Percentiles rank a stretch among this genome's conserved stretches.
These are phyloP conservation scores for Zoysia matrella DNA, from an alignment of 202 grass and related monocot species.

Conservation along the genomic window DNA sequence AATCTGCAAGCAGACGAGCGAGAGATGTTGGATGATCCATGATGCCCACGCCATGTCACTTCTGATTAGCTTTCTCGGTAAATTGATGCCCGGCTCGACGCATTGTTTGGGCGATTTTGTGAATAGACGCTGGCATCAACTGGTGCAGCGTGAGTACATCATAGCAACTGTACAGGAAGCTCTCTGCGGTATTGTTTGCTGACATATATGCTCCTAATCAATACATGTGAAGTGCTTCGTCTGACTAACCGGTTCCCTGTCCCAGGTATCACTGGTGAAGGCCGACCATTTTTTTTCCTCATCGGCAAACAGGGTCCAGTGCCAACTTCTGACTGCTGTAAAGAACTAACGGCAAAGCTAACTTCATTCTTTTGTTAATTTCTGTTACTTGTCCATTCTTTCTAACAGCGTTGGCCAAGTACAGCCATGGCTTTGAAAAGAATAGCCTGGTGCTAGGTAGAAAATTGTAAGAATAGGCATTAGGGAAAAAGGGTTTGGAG, in stretches of 20 bases:
- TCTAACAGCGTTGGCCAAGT: slow-evolving; percentile 57
- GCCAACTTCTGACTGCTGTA: slow-evolving; percentile 45
- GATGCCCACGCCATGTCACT: slow-evolving; percentile 15
- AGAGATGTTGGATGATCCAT: slow-evolving; percentile 67
- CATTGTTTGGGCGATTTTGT: slow-evolving; percentile 21
- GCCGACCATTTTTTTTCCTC: slow-evolving; percentile 43
- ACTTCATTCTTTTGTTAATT: slow-evolving; percentile 50
- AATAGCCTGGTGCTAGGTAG: slow-evolving; percentile 31
- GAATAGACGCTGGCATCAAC: slow-evolving; percentile 4
- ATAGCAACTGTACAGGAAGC: slow-evolving; percentile 40
- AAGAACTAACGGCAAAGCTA: slow-evolving; percentile 49
- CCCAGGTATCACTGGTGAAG: slow-evolving; percentile 48
- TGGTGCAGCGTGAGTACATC: slow-evolving; percentile 1
- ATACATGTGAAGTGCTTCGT: background rate
- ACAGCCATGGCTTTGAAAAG: slow-evolving; percentile 42
- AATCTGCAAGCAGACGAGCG: slow-evolving; percentile 56
- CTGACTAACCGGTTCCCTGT: slow-evolving; percentile 32
- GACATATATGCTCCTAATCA: background rate
- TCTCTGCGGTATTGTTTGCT: slow-evolving; percentile 41
- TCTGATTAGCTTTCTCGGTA: slow-evolving; percentile 33
- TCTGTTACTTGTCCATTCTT: slow-evolving; percentile 47
- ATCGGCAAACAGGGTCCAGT: slow-evolving; percentile 38
- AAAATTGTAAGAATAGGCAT: slow-evolving; percentile 60
- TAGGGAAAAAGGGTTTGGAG: slow-evolving; percentile 27
- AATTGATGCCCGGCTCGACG: slow-evolving; percentile 2